These are phyloP conservation scores for Brassica nigra DNA, from an alignment of 345 rosid genomes.

Conservation along the genomic window DNA sequence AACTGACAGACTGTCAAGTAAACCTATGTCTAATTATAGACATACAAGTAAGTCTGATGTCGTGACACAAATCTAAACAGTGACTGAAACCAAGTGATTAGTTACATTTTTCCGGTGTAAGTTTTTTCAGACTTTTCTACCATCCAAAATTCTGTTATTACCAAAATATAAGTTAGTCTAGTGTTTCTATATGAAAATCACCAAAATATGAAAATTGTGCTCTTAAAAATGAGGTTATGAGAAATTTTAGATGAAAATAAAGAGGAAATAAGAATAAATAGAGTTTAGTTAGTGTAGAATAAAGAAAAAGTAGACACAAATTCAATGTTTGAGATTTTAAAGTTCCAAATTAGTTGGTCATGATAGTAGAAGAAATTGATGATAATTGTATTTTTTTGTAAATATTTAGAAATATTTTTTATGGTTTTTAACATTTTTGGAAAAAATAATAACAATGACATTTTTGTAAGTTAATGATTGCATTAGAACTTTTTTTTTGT, in stretches of 20 bases:
- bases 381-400: not conserved
- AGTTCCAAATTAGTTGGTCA: not conserved
- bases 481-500: not conserved
- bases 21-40: too few species aligned
- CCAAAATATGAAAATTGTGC: not conserved
- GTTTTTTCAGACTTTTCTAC: not conserved
- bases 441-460: not conserved
- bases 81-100: too few species aligned
- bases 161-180: not conserved
- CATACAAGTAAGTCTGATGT: not conserved
- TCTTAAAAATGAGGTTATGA: not conserved
- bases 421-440: too few species aligned
- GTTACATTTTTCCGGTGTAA: too few species aligned
- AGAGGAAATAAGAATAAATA: not conserved
- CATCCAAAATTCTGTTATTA: not conserved
- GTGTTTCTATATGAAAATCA: not conserved
- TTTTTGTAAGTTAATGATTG: not conserved
- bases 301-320: not conserved
- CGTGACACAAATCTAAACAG: too few species aligned
- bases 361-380: not conserved
- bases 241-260: not conserved
- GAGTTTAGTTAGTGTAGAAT: not conserved
- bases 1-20: not conserved
- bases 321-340: not conserved
- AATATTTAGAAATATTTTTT: too few species aligned